phyloP scores from a whole-genome alignment of 192 early-diverging fungal species.

The Coemansia sp. region DNA sequence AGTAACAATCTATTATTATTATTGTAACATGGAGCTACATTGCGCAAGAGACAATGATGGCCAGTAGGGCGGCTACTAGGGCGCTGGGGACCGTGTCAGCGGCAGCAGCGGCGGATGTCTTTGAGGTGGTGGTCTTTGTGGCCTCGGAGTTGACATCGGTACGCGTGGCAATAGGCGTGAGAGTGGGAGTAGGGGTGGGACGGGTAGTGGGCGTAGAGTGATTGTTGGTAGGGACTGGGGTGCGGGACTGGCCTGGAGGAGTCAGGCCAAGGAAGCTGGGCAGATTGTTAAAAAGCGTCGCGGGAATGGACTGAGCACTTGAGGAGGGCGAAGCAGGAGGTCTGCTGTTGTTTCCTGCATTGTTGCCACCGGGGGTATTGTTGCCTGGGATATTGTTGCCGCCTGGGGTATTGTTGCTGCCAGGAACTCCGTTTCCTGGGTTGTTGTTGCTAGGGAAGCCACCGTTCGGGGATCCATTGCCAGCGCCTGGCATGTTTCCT shows the following conservation, averaged over 20 bases:
- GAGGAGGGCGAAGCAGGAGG: neutral
- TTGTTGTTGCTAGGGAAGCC: neutral
- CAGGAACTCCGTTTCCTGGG: neutral
- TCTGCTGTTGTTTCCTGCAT: neutral
- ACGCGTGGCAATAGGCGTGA: neutral
- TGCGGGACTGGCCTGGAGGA: conserved; percentile 15
- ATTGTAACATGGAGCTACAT: neutral
- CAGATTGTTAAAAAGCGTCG: conserved; percentile 30
- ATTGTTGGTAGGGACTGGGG: neutral
- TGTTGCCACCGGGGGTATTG: neutral
- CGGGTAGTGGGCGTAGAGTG: neutral
- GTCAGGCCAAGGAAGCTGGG: conserved; percentile 20
- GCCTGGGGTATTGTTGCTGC: neutral
- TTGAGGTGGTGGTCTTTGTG: neutral
- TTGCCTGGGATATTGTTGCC: neutral
- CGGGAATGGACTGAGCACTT: conserved; percentile 21
- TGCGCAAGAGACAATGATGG: neutral
- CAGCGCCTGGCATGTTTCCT: neutral
- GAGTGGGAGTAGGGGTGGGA: neutral
- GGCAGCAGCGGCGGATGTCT: neutral
- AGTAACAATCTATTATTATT: neutral
- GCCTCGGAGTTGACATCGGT: neutral
- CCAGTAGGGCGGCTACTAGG: neutral
- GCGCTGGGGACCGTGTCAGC: neutral
- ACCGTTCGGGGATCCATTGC: neutral